These are phyloP conservation scores for Theileria orientalis DNA, from an alignment of 169 alveolate genomes.

Conservation along the genomic window DNA sequence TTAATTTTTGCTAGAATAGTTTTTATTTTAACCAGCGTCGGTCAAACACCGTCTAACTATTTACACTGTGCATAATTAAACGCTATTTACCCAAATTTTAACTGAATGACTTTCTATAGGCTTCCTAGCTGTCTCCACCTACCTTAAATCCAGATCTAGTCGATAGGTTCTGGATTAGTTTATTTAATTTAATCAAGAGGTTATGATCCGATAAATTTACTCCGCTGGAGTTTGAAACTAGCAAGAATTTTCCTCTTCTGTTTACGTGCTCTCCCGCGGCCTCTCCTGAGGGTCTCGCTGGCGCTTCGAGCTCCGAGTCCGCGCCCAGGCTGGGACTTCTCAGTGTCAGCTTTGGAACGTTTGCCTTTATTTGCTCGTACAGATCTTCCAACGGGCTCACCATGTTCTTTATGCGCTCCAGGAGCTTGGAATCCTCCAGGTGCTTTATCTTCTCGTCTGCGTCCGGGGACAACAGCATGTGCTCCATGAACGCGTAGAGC, in stretches of 20 bases:
- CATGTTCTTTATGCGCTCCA: neutral
- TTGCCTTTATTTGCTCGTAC: slow-evolving; percentile 10
- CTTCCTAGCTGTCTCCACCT: too few relatives aligned
- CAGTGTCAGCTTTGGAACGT: neutral
- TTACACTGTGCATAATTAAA: too few relatives aligned
- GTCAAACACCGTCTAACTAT: too few relatives aligned
- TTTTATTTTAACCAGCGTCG: too few relatives aligned
- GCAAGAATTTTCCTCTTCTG: neutral
- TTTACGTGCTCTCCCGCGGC: slow-evolving; percentile 1
- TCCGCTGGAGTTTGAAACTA: slow-evolving; percentile 27
- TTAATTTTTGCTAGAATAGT: too few relatives aligned
- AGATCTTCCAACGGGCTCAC: slow-evolving; percentile 17
- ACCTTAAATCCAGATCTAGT: too few relatives aligned
- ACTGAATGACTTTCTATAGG: too few relatives aligned
- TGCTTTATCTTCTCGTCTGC: slow-evolving; percentile 14
- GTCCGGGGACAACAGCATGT: slow-evolving; percentile 23
- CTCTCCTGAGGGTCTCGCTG: neutral
- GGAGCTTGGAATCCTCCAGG: neutral
- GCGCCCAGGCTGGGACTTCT: neutral
- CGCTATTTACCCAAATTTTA: too few relatives aligned
- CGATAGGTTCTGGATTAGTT: neutral
- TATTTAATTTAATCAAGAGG: neutral
- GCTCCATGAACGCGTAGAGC: slow-evolving; percentile 30
- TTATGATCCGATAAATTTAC: slow-evolving; percentile 1
- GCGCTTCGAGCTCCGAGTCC: neutral